A percentile compares a stretch with the other conserved stretches of the same genome.
Conservation (phyloP, 208 protist genomes). For the Crithidia brevicula region DNA sequence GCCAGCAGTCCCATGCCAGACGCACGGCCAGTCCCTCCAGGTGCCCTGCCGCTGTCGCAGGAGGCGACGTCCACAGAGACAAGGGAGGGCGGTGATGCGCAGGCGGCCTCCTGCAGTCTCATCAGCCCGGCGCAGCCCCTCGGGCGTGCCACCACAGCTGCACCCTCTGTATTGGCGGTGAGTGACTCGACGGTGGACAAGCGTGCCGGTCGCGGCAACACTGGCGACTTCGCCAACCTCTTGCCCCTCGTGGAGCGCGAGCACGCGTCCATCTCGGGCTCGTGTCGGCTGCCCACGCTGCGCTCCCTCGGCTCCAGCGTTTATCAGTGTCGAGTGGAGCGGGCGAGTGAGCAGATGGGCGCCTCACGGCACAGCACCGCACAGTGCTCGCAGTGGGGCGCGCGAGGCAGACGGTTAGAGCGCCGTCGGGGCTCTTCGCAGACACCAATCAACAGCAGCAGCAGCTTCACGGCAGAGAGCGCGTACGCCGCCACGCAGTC, state of each 20-base stretch:
- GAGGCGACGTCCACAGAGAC: no score
- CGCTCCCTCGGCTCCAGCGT: background rate
- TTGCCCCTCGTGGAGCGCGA: conserved; percentile 13
- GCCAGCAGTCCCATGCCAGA: no score
- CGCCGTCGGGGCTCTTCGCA: background rate
- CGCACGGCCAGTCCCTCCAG: no score
- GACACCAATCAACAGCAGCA: background rate
- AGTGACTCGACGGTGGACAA: background rate
- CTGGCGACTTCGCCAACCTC: background rate
- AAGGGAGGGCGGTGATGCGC: no score
- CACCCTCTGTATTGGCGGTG: no score
- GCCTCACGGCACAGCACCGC: background rate
- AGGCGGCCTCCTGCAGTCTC: no score
- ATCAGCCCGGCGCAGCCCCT: no score
- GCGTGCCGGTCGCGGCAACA: background rate
- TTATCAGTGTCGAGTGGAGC: background rate
- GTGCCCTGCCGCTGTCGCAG: no score
- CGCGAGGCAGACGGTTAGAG: background rate
- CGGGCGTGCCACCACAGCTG: no score
- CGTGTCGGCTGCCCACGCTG: conserved; percentile 8
- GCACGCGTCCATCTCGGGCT: conserved; percentile 7
- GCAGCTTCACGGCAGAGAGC: background rate
- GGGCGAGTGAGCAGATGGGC: conserved; percentile 8
- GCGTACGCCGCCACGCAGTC: background rate
- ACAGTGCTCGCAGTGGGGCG: background rate